Evolutionary conservation across 139 green algal genomes (phyloP).

Genomic region (Closterium sp.): DNA sequence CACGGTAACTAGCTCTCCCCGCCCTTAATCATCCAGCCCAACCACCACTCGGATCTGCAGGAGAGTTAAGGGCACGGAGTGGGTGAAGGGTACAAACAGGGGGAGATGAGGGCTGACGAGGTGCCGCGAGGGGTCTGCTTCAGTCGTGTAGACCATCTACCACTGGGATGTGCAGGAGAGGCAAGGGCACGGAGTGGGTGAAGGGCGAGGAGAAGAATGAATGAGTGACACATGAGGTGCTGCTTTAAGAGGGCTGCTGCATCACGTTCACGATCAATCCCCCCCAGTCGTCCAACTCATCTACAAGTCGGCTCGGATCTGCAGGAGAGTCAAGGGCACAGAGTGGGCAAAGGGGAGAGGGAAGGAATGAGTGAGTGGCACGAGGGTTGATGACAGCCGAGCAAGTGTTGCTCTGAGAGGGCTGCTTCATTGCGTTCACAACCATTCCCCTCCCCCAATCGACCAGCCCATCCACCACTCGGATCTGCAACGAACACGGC

Average conservation of each 20-base stretch:
- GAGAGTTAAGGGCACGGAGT: too few relatives aligned
- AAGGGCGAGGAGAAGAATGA: not conserved
- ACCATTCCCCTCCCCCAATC: too few relatives aligned
- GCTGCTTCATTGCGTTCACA: too few relatives aligned
- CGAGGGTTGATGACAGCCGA: too few relatives aligned
- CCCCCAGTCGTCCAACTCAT: constrained; percentile 70
- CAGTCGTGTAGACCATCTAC: constrained; percentile 63
- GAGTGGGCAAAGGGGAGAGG: too few relatives aligned
- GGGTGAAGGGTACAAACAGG: not conserved
- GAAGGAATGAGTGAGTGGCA: too few relatives aligned
- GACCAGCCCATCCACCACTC: too few relatives aligned
- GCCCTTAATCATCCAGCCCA: constrained; percentile 74
- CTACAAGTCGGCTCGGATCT: not conserved
- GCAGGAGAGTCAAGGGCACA: not conserved
- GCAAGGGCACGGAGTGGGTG: not conserved
- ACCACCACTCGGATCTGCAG: constrained; percentile 33
- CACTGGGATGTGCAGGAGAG: constrained; percentile 15
- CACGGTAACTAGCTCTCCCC: constrained; percentile 70
- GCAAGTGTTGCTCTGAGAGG: too few relatives aligned
- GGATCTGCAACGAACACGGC: too few relatives aligned
- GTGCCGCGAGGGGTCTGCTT: constrained; percentile 25
- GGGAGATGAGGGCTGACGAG: too few relatives aligned
- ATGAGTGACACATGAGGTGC: too few relatives aligned
- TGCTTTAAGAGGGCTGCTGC: not conserved
- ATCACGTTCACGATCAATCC: constrained; percentile 69